Percentiles rank a stretch among this genome's conserved stretches.
These are phyloP conservation scores for Marchantia paleacea DNA, from an alignment of 225 moss, liverwort and hornwort species.

Conservation along the genomic window DNA sequence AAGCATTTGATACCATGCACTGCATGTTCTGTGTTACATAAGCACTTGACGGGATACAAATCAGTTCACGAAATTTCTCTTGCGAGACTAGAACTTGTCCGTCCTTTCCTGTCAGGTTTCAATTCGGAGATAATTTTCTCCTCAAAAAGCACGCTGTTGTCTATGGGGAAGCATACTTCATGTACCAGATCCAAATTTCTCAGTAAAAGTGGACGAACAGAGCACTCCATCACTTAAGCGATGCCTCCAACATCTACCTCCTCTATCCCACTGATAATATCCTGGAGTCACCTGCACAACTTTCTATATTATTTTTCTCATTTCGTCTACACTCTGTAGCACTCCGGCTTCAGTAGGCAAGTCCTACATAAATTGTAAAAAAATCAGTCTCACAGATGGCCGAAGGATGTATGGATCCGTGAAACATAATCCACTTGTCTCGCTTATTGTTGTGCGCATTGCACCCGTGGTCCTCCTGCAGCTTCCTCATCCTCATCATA, in stretches of 20 bases:
- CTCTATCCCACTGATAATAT: neutral
- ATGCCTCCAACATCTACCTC: constrained; percentile 17
- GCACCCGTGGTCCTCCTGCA: constrained; percentile 61
- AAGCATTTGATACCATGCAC: constrained; percentile 4
- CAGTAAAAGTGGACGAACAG: constrained; percentile 7
- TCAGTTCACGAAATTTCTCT: constrained; percentile 9
- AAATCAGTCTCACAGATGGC: constrained; percentile 8
- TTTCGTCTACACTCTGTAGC: constrained; percentile 13
- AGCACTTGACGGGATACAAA: constrained; percentile 16
- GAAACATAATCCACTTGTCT: neutral
- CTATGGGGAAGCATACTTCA: neutral
- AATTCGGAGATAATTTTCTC: constrained; percentile 19
- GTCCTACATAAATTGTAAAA: constrained; percentile 18
- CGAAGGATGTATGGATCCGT: neutral
- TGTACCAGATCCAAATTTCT: neutral
- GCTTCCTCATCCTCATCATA: constrained; percentile 90
- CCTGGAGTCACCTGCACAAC: constrained; percentile 16
- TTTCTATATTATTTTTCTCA: constrained; percentile 14
- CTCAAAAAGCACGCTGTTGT: constrained; percentile 21
- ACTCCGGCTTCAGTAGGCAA: neutral
- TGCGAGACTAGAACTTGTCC: constrained; percentile 14
- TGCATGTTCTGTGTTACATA: constrained; percentile 16
- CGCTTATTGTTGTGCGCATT: constrained; percentile 86
- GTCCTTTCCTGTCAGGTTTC: constrained; percentile 1
- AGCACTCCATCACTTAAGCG: constrained; percentile 10